phyloP scores from a whole-genome alignment of 805 yeast genomes.

The Metschnikowia amazonensis region DNA sequence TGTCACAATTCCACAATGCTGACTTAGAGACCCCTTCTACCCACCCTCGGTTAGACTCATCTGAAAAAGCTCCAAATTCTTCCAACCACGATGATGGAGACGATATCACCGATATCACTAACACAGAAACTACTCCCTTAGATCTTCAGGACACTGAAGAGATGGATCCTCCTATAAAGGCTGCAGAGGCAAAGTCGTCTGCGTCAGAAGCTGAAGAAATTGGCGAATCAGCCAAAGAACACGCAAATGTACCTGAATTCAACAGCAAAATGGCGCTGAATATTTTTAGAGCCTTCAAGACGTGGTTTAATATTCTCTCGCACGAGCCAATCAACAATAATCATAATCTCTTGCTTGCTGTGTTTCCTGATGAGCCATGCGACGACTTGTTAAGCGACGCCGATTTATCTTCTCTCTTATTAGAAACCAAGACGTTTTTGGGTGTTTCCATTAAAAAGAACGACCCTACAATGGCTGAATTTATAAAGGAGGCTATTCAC shows the following conservation, averaged over 20 bases:
- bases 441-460: slow-evolving; percentile 10
- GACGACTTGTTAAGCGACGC: slow-evolving; percentile 13
- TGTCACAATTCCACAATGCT: slow-evolving; percentile 1
- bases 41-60: neutral
- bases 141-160: neutral
- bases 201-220: neutral
- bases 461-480: slow-evolving; percentile 14
- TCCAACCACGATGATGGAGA: slow-evolving; percentile 20
- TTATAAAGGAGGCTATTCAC: slow-evolving; percentile 26
- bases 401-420: slow-evolving; percentile 18
- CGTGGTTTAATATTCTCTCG: slow-evolving; percentile 22
- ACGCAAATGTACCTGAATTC: neutral
- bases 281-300: slow-evolving; percentile 21
- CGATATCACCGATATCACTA: slow-evolving; percentile 10
- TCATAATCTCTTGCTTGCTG: slow-evolving; percentile 14
- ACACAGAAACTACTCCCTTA: neutral
- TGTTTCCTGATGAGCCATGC: slow-evolving; percentile 21
- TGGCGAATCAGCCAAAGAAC: neutral
- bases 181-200: neutral
- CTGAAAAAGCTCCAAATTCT: slow-evolving; percentile 1
- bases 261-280: slow-evolving; percentile 5
- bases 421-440: slow-evolving; percentile 18
- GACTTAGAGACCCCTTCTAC: neutral
- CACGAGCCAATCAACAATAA: slow-evolving; percentile 6
- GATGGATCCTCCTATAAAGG: too few relatives aligned